Base-by-base conservation (phyloP, 1,284 basidiomycete genomes). In the Heterobasidion annosum region DNA sequence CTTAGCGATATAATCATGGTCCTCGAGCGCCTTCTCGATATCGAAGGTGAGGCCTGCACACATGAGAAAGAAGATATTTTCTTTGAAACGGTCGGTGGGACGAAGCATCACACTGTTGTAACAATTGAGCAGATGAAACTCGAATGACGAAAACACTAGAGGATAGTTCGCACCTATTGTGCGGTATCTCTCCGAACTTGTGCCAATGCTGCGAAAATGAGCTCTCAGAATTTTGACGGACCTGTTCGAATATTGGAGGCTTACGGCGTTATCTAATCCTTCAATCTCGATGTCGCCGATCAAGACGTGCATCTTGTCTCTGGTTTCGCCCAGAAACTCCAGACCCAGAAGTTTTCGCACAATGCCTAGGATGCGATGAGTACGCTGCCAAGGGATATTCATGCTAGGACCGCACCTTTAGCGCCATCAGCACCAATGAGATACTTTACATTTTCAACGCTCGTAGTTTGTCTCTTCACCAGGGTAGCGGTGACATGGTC, bases 401-500 rank as follows among this genome's bases (percentile, higher is more conserved):
- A 25, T 25, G 4, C 3, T 15, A 43, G 16, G 34, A 43, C 43
- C 56, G 9, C 44, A 71, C 71, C 67, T 62, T 60, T 63, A 6
- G 66, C 72, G 12, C 72, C 73, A 58, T 74, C 72, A 0, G 70
- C 62, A 1, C 72, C 73, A 15, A 73, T 58, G 0, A 75, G 49
- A 46, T 62, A 72, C 1, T 55, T 53, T 16, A 55, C 54, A 5
- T 56, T 32, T n/a, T 64, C 49, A 2, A 52, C 55, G 57, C 64
- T 52, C 12, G 7, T 45, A 12, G 45, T 25, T 12, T 50, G 46
- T 8, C 16, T 9, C 33, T 46, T 51, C 15, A 15, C 40, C 10
- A 54, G 12, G 25, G n/a, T 15, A 8, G 51, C 37, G 8, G 55
- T 50, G 32, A 56, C 56, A 16, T 45, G 45, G 34, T 42, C 37